Evolutionary conservation across 2,329 filamentous ascomycete species (phyloP).

Genomic region (Immersiporthe knoxdaviesiana): DNA sequence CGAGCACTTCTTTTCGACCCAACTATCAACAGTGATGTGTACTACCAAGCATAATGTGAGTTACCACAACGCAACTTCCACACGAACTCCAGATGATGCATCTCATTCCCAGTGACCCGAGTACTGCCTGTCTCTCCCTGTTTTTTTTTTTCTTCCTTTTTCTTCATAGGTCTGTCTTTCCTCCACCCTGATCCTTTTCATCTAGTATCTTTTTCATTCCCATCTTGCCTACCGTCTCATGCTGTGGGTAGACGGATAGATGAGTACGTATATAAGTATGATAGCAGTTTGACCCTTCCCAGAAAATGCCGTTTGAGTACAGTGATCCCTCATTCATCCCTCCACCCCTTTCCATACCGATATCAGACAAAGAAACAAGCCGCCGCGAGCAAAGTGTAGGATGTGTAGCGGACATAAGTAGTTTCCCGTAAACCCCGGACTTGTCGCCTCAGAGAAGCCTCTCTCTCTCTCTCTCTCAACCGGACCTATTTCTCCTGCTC

Average conservation of each 20-base stretch:
- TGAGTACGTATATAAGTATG: not conserved
- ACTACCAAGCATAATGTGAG: not conserved
- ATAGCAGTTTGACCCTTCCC: not conserved
- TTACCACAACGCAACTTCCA: not conserved
- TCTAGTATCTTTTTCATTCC: no score
- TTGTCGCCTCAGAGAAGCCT: not conserved
- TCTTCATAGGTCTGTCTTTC: no score
- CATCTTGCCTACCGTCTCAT: no score
- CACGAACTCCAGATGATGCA: no score
- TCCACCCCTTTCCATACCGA: not conserved
- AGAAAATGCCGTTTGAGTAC: not conserved
- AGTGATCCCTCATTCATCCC: not conserved
- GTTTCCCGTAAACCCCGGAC: not conserved
- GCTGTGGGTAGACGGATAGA: not conserved
- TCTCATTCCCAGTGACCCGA: no score
- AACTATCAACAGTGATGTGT: no score
- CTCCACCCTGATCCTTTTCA: no score
- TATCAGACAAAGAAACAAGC: not conserved
- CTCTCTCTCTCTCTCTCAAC: not conserved
- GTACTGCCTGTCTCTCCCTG: no score
- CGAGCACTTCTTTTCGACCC: not conserved
- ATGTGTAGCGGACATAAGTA: not conserved
- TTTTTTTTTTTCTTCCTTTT: no score
- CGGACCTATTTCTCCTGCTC: not conserved
- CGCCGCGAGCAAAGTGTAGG: not conserved